Percentiles rank a stretch among this genome's conserved stretches.
These are phyloP conservation scores for Paramarasmius palmivorus DNA, from an alignment of 1,284 basidiomycete genomes.

Conservation along the genomic window DNA sequence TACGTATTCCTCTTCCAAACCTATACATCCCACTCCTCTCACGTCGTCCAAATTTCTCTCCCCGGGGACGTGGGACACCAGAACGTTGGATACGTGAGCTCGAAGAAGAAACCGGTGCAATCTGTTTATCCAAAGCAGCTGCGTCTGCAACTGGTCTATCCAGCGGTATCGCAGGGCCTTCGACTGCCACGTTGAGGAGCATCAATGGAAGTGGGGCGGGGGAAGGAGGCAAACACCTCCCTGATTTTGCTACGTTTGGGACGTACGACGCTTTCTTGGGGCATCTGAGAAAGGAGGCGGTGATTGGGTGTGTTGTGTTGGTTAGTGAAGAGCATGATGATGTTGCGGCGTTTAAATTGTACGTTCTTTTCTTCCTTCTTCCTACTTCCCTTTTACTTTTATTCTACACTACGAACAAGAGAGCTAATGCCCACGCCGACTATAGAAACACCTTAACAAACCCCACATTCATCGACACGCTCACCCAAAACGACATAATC, in stretches of 20 bases:
- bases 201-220: conserved; percentile 21
- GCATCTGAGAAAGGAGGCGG: conserved; percentile 68
- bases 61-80: conserved; percentile 41
- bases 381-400: no score
- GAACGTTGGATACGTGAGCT: conserved; percentile 76
- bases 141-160: conserved; percentile 29
- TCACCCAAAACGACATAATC: conserved; percentile 58
- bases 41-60: conserved; percentile 39
- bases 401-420: no score
- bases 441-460: conserved; percentile 68
- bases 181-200: conserved; percentile 33
- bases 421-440: no score
- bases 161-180: conserved; percentile 42
- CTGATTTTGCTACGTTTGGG: conserved; percentile 74
- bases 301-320: conserved; percentile 82
- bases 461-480: conserved; percentile 49
- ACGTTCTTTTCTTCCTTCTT: conserved; percentile 17
- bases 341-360: conserved; percentile 84
- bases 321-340: conserved; percentile 92
- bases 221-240: conserved; percentile 54
- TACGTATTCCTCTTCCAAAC: conserved; percentile 43
- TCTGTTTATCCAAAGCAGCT: conserved; percentile 46
- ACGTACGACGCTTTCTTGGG: conserved; percentile 84
- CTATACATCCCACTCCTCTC: conserved; percentile 30
- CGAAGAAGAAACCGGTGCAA: conserved; percentile 79